A percentile compares a stretch with the other conserved stretches of the same genome.
These are phyloP conservation scores for Vanrija pseudolonga DNA, from an alignment of 1,284 basidiomycete genomes.

Conservation along the genomic window DNA sequence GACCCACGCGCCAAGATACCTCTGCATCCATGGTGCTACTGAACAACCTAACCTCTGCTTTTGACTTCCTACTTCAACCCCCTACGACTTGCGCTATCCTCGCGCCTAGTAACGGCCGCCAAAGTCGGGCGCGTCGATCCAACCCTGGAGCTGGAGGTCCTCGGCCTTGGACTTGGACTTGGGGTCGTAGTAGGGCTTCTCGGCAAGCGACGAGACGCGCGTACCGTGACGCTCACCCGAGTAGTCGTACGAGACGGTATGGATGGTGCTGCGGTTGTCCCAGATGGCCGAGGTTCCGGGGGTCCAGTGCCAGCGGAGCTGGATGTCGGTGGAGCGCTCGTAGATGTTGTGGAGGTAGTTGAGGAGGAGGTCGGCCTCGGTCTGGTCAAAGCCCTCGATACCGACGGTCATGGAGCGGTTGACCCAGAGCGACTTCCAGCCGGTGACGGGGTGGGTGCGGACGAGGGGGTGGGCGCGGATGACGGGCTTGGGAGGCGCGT, in stretches of 20 bases:
- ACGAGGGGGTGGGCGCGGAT: slow-evolving; percentile 45
- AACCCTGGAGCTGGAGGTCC: slow-evolving; percentile 16
- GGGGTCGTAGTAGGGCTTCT: slow-evolving; percentile 36
- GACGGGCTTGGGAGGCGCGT: slow-evolving; percentile 57
- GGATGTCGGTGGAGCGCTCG: slow-evolving; percentile 41
- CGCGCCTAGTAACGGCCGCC: not conserved
- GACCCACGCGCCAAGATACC: no score
- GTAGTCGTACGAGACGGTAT: slow-evolving; percentile 40
- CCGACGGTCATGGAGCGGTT: slow-evolving; percentile 52
- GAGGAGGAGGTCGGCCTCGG: slow-evolving; percentile 28
- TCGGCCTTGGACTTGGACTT: slow-evolving; percentile 18
- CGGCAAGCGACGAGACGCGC: slow-evolving; percentile 36
- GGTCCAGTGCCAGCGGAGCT: slow-evolving; percentile 44
- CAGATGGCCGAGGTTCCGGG: slow-evolving; percentile 40
- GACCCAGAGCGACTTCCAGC: slow-evolving; percentile 46
- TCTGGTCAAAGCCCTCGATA: slow-evolving; percentile 28
- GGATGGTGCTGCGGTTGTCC: slow-evolving; percentile 41
- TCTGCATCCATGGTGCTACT: no score
- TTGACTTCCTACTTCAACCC: no score
- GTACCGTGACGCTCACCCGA: slow-evolving; percentile 28
- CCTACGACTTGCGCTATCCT: not conserved
- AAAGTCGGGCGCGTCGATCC: slow-evolving; percentile 17
- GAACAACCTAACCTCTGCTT: no score
- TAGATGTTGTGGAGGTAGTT: slow-evolving; percentile 36
- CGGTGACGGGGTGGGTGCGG: slow-evolving; percentile 28